These are phyloP conservation scores for Aspergillus spinulosporus DNA, from an alignment of 2,329 filamentous ascomycete genomes.

Conservation along the genomic window DNA sequence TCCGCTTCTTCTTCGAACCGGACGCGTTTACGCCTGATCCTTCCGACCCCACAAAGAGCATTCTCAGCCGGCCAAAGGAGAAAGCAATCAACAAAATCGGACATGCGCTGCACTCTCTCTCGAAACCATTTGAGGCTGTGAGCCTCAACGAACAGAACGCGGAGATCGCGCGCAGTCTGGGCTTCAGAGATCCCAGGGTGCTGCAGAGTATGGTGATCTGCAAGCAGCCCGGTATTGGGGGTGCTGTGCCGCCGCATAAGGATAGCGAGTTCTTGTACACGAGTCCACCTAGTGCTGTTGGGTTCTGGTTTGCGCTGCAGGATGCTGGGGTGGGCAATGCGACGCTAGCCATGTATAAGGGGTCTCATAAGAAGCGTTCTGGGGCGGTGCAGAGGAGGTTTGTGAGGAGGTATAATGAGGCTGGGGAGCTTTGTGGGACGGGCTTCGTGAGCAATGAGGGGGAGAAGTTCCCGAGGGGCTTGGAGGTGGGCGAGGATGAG, in stretches of 20 bases:
- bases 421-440: slow-evolving; percentile 50
- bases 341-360: slow-evolving; percentile 81
- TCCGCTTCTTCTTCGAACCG: slow-evolving; percentile 97
- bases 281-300: slow-evolving; percentile 80
- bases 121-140: slow-evolving; percentile 62
- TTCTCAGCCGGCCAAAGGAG: slow-evolving; percentile 74
- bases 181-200: slow-evolving; percentile 72
- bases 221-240: slow-evolving; percentile 96
- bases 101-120: slow-evolving; percentile 71
- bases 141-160: slow-evolving; percentile 52
- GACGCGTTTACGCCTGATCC: slow-evolving; percentile 66
- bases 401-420: slow-evolving; percentile 54
- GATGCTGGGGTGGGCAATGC: slow-evolving; percentile 86
- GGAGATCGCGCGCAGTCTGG: slow-evolving; percentile 68
- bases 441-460: slow-evolving; percentile 72
- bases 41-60: slow-evolving; percentile 48
- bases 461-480: slow-evolving; percentile 60
- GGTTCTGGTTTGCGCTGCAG: slow-evolving; percentile 97
- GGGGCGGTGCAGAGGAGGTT: slow-evolving; percentile 72
- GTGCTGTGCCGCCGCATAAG: slow-evolving; percentile 85
- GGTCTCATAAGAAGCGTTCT: slow-evolving; percentile 64
- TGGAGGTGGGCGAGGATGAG: slow-evolving; percentile 44
- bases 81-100: slow-evolving; percentile 88
- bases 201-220: slow-evolving; percentile 98
- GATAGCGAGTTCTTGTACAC: slow-evolving; percentile 94